Evolutionary conservation across 306 rosid genomes (phyloP).

Genomic region (Trichosanthes cucumerina): DNA sequence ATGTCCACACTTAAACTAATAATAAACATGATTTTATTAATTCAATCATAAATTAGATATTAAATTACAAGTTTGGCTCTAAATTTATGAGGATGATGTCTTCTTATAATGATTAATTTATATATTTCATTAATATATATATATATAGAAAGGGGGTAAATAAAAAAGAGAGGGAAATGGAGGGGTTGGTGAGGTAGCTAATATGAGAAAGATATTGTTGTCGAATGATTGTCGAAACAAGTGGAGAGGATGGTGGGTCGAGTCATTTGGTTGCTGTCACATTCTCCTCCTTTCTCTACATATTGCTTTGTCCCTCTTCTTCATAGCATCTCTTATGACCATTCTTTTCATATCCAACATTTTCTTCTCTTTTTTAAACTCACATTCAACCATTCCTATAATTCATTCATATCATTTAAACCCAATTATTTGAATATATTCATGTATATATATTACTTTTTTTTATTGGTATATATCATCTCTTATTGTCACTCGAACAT

Average conservation of each 20-base stretch:
- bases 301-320: neutral
- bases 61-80: too few relatives aligned
- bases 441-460: too few relatives aligned
- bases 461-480: too few relatives aligned
- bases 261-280: neutral
- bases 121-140: too few relatives aligned
- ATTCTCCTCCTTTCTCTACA: neutral
- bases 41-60: too few relatives aligned
- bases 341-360: neutral
- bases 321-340: neutral
- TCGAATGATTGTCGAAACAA: conserved; percentile 1
- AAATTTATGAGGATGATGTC: too few relatives aligned
- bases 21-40: too few relatives aligned
- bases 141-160: neutral
- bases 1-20: too few relatives aligned
- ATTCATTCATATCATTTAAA: neutral
- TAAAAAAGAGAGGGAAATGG: too few relatives aligned
- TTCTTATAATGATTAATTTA: too few relatives aligned
- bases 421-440: neutral
- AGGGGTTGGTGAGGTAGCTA: neutral
- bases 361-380: too few relatives aligned
- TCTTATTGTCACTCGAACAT: too few relatives aligned
- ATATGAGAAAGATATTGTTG: conserved; percentile 9
- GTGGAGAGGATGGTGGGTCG: conserved; percentile 12
- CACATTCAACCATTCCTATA: neutral